Evolutionary conservation across 306 rosid species (phyloP).

Genomic region (Cyclanthera cordifolia): DNA sequence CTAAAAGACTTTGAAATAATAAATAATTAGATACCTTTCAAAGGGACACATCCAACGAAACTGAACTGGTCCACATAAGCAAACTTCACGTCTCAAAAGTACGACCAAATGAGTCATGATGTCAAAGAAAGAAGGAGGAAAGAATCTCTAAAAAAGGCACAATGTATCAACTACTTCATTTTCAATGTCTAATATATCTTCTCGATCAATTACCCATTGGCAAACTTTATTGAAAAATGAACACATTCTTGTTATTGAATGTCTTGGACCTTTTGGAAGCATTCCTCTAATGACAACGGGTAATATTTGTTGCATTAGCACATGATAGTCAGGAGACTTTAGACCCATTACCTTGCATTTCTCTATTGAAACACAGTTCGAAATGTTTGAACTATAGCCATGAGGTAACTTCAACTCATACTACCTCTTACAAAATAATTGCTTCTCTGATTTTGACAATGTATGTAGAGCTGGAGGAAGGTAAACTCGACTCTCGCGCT

Average conservation of each 20-base stretch:
- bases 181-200: too few relatives aligned
- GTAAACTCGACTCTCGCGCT: not conserved
- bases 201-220: not conserved
- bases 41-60: not conserved
- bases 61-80: too few relatives aligned
- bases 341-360: too few relatives aligned
- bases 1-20: not conserved
- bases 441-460: not conserved
- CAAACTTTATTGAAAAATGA: not conserved
- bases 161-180: too few relatives aligned
- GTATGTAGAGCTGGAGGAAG: not conserved
- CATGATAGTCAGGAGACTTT: too few relatives aligned
- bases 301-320: too few relatives aligned
- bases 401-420: not conserved
- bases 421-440: too few relatives aligned
- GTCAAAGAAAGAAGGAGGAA: not conserved
- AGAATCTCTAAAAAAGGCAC: not conserved
- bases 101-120: not conserved
- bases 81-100: not conserved
- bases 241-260: not conserved
- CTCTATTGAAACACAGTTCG: not conserved
- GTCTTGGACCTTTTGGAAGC: not conserved
- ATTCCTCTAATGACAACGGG: not conserved
- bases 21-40: not conserved
- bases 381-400: not conserved